phyloP scores from a whole-genome alignment of 768 basidiomycete species.

The Polyporus arcularius region DNA sequence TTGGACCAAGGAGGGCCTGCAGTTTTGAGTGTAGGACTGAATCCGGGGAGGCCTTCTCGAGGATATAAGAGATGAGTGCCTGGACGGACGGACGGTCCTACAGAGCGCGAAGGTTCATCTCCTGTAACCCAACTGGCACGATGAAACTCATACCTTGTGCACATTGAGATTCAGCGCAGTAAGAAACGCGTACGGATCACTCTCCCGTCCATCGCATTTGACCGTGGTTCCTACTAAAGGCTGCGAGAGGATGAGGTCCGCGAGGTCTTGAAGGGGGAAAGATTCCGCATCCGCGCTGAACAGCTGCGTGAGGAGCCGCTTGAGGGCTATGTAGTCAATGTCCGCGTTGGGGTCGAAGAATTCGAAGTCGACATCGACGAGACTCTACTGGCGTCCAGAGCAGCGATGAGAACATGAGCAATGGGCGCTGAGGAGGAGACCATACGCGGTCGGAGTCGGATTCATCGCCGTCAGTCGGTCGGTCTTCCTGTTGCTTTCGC shows the following conservation, averaged over 20 bases:
- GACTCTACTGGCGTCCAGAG: conserved; percentile 43
- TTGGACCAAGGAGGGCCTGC: conserved; percentile 47
- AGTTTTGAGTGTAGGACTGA: conserved; percentile 54
- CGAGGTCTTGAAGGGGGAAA: conserved; percentile 71
- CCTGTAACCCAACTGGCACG: neutral
- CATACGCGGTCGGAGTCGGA: conserved; percentile 24
- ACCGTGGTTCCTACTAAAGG: conserved; percentile 84
- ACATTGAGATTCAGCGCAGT: conserved; percentile 79
- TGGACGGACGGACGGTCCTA: conserved; percentile 74
- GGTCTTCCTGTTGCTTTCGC: conserved; percentile 19
- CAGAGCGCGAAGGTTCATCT: neutral
- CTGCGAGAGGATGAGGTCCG: conserved; percentile 77
- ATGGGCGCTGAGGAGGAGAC: conserved; percentile 1
- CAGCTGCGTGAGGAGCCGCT: conserved; percentile 68
- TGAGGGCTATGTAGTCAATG: conserved; percentile 86
- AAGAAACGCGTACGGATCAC: conserved; percentile 88
- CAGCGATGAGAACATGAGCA: neutral
- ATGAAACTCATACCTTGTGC: conserved; percentile 49
- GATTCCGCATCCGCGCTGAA: conserved; percentile 73
- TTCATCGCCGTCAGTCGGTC: conserved; percentile 13
- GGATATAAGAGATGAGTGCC: conserved; percentile 68
- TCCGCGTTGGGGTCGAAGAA: conserved; percentile 86
- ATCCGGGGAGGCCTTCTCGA: conserved; percentile 56
- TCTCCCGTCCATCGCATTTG: conserved; percentile 87
- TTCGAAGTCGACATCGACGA: conserved; percentile 89